These are phyloP conservation scores for Leccinellum luteum DNA, from an alignment of 768 basidiomycete species.

Conservation along the genomic window DNA sequence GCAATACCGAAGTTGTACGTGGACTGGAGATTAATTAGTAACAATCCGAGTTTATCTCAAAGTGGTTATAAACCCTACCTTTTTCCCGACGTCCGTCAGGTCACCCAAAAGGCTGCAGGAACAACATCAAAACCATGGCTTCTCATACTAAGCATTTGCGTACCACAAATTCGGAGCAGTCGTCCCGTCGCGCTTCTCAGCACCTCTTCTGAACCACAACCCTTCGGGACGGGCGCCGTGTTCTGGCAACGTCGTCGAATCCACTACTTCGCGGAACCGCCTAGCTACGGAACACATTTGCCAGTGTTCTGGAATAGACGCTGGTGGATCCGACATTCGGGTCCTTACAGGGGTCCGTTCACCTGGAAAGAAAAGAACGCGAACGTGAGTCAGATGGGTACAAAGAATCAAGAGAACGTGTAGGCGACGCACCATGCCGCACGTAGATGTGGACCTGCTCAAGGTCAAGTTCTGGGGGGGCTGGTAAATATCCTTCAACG, in stretches of 20 bases:
- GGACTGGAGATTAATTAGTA: conserved; percentile 40
- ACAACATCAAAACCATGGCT: neutral
- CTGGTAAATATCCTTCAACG: conserved; percentile 55
- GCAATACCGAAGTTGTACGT: conserved; percentile 61
- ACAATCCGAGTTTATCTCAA: neutral
- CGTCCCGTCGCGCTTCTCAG: conserved; percentile 57
- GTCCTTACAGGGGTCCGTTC: conserved; percentile 77
- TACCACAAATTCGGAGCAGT: conserved; percentile 63
- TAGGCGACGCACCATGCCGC: conserved; percentile 57
- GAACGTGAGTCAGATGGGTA: neutral
- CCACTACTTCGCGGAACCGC: conserved; percentile 47
- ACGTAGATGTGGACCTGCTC: conserved; percentile 76
- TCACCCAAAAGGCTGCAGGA: conserved; percentile 57
- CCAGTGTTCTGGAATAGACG: conserved; percentile 69
- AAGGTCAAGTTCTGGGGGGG: conserved; percentile 53
- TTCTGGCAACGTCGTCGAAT: conserved; percentile 16
- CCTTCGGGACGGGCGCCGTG: conserved; percentile 17
- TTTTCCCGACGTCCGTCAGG: conserved; percentile 52
- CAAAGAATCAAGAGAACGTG: neutral
- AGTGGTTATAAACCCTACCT: conserved; percentile 38
- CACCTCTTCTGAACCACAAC: conserved; percentile 43
- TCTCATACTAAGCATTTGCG: conserved; percentile 17
- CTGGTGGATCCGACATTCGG: conserved; percentile 58
- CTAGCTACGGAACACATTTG: conserved; percentile 57
- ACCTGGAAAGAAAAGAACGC: conserved; percentile 39